A percentile compares a stretch with the other conserved stretches of the same genome.
phyloP scores from a whole-genome alignment of 2,329 filamentous ascomycete species.

The Tolypocladium guangdongense region DNA sequence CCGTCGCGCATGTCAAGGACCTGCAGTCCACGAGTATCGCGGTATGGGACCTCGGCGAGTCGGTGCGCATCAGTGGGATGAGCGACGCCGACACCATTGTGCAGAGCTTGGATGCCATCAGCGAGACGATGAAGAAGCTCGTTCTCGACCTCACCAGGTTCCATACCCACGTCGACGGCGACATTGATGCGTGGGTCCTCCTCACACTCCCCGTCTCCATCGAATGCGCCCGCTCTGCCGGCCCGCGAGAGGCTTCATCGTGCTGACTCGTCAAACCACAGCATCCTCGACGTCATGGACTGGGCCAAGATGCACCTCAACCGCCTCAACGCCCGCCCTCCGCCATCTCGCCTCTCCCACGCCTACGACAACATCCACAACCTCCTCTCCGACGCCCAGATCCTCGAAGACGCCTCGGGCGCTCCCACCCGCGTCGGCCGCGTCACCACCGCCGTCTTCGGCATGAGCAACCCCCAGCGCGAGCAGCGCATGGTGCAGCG shows the following conservation, averaged over 20 bases:
- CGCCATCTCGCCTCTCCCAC: conserved; percentile 47
- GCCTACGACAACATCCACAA: conserved; percentile 78
- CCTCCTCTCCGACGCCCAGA: conserved; percentile 53
- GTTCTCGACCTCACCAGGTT: conserved; percentile 82
- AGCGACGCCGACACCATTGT: conserved; percentile 81
- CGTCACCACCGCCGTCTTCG: conserved; percentile 63
- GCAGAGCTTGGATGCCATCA: conserved; percentile 71
- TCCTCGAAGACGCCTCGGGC: conserved; percentile 44
- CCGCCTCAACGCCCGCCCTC: conserved; percentile 51
- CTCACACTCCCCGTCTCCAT: background rate
- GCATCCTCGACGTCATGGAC: conserved; percentile 90
- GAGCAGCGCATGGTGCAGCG: conserved; percentile 72
- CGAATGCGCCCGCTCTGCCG: background rate
- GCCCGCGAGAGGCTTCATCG: background rate
- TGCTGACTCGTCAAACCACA: conserved; percentile 14
- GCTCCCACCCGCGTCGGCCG: conserved; percentile 58
- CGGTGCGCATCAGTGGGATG: conserved; percentile 81
- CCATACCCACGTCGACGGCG: conserved; percentile 86
- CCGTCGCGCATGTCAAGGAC: conserved; percentile 74
- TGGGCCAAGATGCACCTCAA: conserved; percentile 83
- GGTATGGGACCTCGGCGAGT: conserved; percentile 91
- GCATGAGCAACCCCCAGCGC: conserved; percentile 68
- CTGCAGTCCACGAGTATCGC: conserved; percentile 86
- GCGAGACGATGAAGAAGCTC: conserved; percentile 73
- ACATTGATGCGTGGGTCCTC: conserved; percentile 63